Evolutionary conservation across 2,329 filamentous ascomycete species (phyloP), one percentile per base, ranked within the genome.

Genomic region (Dryadomyces sulphureus): DNA sequence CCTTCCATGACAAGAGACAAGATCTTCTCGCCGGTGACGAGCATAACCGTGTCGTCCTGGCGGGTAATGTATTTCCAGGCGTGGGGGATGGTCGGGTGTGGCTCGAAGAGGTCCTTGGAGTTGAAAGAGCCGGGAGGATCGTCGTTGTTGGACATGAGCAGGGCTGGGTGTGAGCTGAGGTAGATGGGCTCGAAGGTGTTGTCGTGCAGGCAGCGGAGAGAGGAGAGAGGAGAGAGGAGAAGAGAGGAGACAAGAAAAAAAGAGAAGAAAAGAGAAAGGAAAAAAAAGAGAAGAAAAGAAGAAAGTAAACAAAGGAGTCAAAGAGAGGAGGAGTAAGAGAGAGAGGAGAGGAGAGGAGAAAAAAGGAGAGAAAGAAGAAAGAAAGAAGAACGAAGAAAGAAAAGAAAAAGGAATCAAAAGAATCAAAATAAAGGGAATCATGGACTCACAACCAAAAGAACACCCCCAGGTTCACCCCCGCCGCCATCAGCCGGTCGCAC

Each of bases 391-490:
- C 12, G 12, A 7, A 12, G 25, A 30, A 7, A 30, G 25, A 12
- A 12, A 30, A 30, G 12, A 12, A 7, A 27, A 27, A 11, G 11
- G 25, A 11, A 6, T n/a, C n/a, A n/a, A n/a, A n/a, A n/a, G n/a
- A 11, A 11, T 6, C 6, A 27, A 27, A 27, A 27, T 27, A 27
- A 11, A 27, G 11, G 4, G 27, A 14, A 4, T 14, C 6, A n/a
- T n/a, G n/a, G n/a, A n/a, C 27, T 32, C 11, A 32, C 27, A 32
- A 14, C 16, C 27, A 9, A 32, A 32, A 32, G 5, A 32, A 14
- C 11, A 62, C 59, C 0, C 61, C 62, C 4, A 77, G 55, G 42
- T 71, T 65, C 1, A 76, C 69, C 1, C 70, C 70, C 6, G 61
- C 60, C 2, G 60, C 56, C 5, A 72, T 65, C 5, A 76, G 55